These are phyloP conservation scores for Phytophthora boehmeriae DNA, from an alignment of 352 stramenopile genomes.

Conservation along the genomic window DNA sequence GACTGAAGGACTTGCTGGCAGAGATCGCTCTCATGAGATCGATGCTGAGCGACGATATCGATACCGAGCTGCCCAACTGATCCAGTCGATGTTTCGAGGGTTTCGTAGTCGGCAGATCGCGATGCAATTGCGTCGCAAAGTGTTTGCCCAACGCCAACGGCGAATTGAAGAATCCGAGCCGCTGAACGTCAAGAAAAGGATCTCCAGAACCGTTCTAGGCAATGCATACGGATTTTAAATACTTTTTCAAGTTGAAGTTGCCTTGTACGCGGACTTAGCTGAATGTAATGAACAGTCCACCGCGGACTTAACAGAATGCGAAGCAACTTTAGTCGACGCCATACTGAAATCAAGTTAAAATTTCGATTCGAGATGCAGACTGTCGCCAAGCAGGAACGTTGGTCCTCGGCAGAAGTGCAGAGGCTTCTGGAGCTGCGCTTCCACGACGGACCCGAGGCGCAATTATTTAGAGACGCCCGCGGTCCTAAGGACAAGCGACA, in stretches of 20 bases:
- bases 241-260: constrained; percentile 14
- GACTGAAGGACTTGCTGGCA: background rate
- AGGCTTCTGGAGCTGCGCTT: constrained; percentile 21
- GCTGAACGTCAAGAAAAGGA: constrained; percentile 21
- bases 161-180: constrained; percentile 23
- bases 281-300: constrained; percentile 1
- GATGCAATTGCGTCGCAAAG: constrained; percentile 43
- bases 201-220: constrained; percentile 37
- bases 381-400: constrained; percentile 20
- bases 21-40: background rate
- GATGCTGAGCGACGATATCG: constrained; percentile 34
- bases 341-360: background rate
- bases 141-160: constrained; percentile 23
- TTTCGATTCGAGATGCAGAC: background rate
- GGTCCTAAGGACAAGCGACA: constrained; percentile 14
- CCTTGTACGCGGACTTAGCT: background rate
- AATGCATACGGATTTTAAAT: constrained; percentile 55
- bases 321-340: background rate
- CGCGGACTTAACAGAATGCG: background rate
- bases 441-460: constrained; percentile 3
- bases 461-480: constrained; percentile 7
- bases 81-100: constrained; percentile 51
- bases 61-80: constrained; percentile 41
- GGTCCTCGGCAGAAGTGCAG: constrained; percentile 17
- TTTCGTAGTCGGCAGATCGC: constrained; percentile 47